Evolutionary conservation across 1,139 yeast genomes (phyloP).

Genomic region (Trichomonascaceae sp.): DNA sequence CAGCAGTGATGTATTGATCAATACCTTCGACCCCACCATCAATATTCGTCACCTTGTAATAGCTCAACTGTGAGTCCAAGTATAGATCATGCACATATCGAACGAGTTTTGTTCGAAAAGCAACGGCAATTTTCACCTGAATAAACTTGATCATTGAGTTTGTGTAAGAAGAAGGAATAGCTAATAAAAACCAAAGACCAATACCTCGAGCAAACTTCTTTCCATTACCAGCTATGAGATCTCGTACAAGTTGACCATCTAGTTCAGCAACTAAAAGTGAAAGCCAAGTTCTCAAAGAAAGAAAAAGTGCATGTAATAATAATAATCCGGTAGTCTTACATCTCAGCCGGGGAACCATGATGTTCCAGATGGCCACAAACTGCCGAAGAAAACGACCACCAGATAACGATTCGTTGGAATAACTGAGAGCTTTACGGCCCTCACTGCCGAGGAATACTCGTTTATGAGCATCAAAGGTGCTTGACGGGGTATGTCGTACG

Average conservation of each 20-base stretch:
- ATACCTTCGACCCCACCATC: constrained; percentile 44
- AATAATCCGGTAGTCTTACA: constrained; percentile 65
- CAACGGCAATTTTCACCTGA: constrained; percentile 70
- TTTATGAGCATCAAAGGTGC: constrained; percentile 64
- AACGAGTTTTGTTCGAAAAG: constrained; percentile 77
- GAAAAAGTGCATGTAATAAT: constrained; percentile 65
- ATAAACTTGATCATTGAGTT: constrained; percentile 84
- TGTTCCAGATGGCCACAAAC: constrained; percentile 70
- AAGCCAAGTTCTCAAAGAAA: constrained; percentile 80
- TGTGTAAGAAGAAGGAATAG: constrained; percentile 90
- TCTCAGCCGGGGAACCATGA: constrained; percentile 67
- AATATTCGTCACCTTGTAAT: constrained; percentile 55
- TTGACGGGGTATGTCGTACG: constrained; percentile 54
- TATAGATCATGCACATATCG: constrained; percentile 89
- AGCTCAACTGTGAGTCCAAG: constrained; percentile 72
- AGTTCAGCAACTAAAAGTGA: constrained; percentile 79
- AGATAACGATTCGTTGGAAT: constrained; percentile 26
- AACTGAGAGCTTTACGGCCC: constrained; percentile 24
- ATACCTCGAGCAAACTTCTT: constrained; percentile 70
- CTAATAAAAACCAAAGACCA: constrained; percentile 80
- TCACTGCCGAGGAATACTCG: constrained; percentile 51
- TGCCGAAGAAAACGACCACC: constrained; percentile 68
- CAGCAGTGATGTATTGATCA: constrained; percentile 79
- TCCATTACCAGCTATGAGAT: constrained; percentile 78
- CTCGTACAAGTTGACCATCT: constrained; percentile 89